These are phyloP conservation scores for Podila epicladia DNA, from an alignment of 192 early-diverging fungal genomes.

Conservation along the genomic window DNA sequence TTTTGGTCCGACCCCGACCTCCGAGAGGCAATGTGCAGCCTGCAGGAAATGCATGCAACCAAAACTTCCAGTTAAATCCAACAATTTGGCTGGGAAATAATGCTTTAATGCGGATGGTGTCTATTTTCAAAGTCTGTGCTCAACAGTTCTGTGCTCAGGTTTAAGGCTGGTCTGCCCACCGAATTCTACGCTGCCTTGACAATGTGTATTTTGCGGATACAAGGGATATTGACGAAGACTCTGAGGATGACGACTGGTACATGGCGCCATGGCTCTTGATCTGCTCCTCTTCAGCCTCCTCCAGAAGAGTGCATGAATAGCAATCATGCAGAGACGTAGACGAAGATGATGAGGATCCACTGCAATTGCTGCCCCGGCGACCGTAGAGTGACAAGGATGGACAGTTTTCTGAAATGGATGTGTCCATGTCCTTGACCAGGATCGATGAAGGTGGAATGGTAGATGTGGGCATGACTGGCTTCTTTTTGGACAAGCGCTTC, in stretches of 20 bases:
- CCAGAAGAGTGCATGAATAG: neutral
- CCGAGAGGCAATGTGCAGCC: too few species aligned
- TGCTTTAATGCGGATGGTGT: neutral
- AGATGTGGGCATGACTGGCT: conserved; percentile 24
- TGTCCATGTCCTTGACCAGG: conserved; percentile 20
- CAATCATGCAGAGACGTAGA: neutral
- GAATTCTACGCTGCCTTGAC: neutral
- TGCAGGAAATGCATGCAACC: too few species aligned
- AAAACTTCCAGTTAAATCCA: too few species aligned
- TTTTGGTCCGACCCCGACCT: too few species aligned
- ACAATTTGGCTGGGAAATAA: too few species aligned
- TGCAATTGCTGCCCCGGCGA: neutral
- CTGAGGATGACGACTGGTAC: neutral
- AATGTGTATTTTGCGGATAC: neutral
- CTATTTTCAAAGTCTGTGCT: neutral
- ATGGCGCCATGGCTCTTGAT: neutral
- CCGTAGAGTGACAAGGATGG: neutral
- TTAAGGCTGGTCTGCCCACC: neutral
- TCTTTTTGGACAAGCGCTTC: conserved; percentile 23
- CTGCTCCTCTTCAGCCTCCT: neutral
- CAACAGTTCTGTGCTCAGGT: neutral
- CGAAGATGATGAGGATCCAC: neutral
- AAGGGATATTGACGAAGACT: conserved; percentile 1
- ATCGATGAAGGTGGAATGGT: conserved; percentile 34
- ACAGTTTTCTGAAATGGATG: neutral